Evolutionary conservation across 345 rosid species (phyloP).

Genomic region (Lumnitzera littorea): DNA sequence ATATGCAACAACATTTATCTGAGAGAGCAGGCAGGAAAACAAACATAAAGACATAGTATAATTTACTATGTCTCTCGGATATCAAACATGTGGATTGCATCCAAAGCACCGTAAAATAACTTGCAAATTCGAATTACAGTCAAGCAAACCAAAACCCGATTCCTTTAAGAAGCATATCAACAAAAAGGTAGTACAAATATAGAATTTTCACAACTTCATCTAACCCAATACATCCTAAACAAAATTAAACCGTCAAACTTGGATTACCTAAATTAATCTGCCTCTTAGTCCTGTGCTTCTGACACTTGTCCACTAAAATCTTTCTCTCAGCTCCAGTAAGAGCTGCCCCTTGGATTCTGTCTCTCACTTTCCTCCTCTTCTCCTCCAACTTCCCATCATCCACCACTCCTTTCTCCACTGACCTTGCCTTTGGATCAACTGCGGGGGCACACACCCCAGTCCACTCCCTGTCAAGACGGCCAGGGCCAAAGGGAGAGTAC

Average conservation of each 20-base stretch:
- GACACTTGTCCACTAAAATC: constrained; percentile 60
- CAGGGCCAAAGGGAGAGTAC: constrained; percentile 91
- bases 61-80: no score
- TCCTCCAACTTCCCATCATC: constrained; percentile 68
- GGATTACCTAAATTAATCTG: constrained; percentile 67
- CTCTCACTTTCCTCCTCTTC: constrained; percentile 54
- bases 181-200: no score
- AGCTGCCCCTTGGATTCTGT: constrained; percentile 53
- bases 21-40: no score
- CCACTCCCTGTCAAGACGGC: constrained; percentile 67
- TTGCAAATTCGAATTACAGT: no score
- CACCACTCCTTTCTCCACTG: constrained; percentile 41
- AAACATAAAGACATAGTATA: no score
- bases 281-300: constrained; percentile 53
- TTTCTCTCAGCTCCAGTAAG: constrained; percentile 76
- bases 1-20: no score
- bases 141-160: no score
- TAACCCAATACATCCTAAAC: no score
- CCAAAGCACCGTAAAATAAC: no score
- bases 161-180: no score
- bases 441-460: constrained; percentile 90
- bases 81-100: no score
- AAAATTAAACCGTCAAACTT: not conserved
- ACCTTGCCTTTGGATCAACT: constrained; percentile 49
- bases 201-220: no score